phyloP scores from a whole-genome alignment of 345 rosid genomes.

The Anacardium occidentale region DNA sequence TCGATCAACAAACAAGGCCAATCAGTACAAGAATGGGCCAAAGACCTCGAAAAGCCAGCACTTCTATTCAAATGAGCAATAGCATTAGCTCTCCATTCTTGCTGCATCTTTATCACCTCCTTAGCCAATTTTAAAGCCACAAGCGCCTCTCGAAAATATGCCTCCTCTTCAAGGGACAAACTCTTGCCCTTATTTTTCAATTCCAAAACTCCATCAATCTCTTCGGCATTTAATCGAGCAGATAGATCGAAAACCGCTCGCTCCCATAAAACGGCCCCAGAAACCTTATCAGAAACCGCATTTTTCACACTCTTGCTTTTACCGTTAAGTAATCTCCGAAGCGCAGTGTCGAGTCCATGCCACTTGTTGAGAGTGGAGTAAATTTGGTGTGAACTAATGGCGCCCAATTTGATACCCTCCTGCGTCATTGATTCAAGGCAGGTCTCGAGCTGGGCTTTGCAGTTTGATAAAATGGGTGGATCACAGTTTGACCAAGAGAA shows the following conservation, averaged over 20 bases:
- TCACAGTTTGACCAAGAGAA: constrained; percentile 76
- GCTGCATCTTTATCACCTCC: constrained; percentile 67
- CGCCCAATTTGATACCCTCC: constrained; percentile 64
- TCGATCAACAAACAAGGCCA: constrained; percentile 96
- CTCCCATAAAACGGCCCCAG: constrained; percentile 70
- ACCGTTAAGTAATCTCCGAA: constrained; percentile 44
- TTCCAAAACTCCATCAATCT: constrained; percentile 62
- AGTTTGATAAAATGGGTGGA: constrained; percentile 52
- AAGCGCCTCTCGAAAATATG: constrained; percentile 66
- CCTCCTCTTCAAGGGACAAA: constrained; percentile 69
- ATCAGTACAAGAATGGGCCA: constrained; percentile 80
- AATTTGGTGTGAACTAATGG: constrained; percentile 72
- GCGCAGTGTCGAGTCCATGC: constrained; percentile 64
- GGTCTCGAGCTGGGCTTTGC: constrained; percentile 75
- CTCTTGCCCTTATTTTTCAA: constrained; percentile 52
- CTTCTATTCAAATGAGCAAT: constrained; percentile 70
- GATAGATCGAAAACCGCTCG: constrained; percentile 65
- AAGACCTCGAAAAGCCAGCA: constrained; percentile 73
- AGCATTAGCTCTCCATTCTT: constrained; percentile 78
- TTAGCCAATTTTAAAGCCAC: constrained; percentile 83
- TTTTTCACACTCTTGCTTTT: constrained; percentile 28
- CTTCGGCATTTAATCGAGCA: constrained; percentile 67
- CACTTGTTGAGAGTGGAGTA: constrained; percentile 80
- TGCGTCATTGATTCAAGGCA: constrained; percentile 88
- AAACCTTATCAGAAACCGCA: constrained; percentile 47